Percentiles rank a stretch among this genome's conserved stretches.
Evolutionary conservation across 495 filamentous ascomycete genomes (phyloP).

Genomic region (Hypoxylon fuscum): DNA sequence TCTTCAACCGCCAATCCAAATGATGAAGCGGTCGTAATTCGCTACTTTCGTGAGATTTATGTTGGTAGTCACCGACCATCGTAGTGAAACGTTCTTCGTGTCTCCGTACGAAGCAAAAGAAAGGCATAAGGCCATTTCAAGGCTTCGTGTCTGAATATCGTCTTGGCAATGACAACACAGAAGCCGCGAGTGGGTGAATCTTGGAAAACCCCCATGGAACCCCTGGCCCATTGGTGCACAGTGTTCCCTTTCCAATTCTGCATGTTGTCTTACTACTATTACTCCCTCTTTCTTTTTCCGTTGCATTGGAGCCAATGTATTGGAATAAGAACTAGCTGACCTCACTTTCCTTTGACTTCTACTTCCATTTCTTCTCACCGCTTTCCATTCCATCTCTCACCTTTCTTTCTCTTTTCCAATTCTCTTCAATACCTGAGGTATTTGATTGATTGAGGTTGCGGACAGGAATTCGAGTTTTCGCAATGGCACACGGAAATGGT

Average conservation of each 20-base stretch:
- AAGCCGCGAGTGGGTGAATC: conserved; percentile 12
- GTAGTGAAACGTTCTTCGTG: too few species aligned
- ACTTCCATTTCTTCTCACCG: conserved; percentile 1
- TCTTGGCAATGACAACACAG: conserved; percentile 34
- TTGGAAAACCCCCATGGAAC: neutral
- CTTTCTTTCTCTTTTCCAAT: neutral
- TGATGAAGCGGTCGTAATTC: too few species aligned
- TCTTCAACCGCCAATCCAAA: neutral
- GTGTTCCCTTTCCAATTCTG: conserved; percentile 2
- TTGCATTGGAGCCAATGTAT: conserved; percentile 14
- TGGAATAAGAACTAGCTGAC: conserved; percentile 5
- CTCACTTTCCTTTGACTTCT: conserved; percentile 6
- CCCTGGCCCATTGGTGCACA: conserved; percentile 7
- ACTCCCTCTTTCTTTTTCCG: conserved; percentile 6
- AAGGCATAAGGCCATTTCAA: conserved; percentile 14
- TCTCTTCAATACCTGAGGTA: neutral
- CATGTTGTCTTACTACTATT: neutral
- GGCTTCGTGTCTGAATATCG: conserved; percentile 9
- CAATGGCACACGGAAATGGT: conserved; percentile 20
- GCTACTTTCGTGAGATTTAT: too few species aligned
- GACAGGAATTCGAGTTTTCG: neutral
- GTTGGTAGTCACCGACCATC: too few species aligned
- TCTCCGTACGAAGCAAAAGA: neutral
- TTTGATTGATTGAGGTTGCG: neutral
- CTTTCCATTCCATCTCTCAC: conserved; percentile 1